A percentile compares a stretch with the other conserved stretches of the same genome.
These are phyloP conservation scores for Pestalotiopsis sp. DNA, from an alignment of 2,329 filamentous ascomycete genomes.

Conservation along the genomic window DNA sequence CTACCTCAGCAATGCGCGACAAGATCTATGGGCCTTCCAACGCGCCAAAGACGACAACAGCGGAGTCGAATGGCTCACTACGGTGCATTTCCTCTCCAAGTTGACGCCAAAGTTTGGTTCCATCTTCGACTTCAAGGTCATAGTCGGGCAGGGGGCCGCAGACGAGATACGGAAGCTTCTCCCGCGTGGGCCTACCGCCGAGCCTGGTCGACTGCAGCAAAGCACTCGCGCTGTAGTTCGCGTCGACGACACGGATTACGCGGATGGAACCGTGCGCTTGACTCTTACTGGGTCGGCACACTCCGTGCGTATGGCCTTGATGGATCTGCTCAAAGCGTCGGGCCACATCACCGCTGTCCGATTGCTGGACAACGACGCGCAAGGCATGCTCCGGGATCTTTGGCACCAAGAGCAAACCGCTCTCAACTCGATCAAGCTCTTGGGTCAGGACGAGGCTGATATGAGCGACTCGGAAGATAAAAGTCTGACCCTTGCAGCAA, in stretches of 20 bases:
- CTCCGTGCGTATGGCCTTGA: slow-evolving; percentile 23
- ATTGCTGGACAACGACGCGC: slow-evolving; percentile 19
- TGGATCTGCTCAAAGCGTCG: slow-evolving; percentile 24
- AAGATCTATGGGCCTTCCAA: slow-evolving; percentile 17
- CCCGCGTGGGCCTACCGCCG: slow-evolving; percentile 22
- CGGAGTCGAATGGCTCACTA: slow-evolving; percentile 18
- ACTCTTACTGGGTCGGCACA: slow-evolving; percentile 25
- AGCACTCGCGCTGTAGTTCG: slow-evolving; percentile 24
- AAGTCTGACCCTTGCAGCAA: slow-evolving; percentile 19
- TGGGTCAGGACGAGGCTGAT: slow-evolving; percentile 14
- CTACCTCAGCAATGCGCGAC: slow-evolving; percentile 18
- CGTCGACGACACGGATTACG: slow-evolving; percentile 18
- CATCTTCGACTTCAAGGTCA: slow-evolving; percentile 25
- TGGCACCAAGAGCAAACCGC: slow-evolving; percentile 14
- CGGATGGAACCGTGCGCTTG: slow-evolving; percentile 21
- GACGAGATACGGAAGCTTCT: slow-evolving; percentile 21
- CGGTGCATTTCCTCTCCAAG: slow-evolving; percentile 24
- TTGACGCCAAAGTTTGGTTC: slow-evolving; percentile 24
- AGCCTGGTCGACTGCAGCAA: slow-evolving; percentile 21
- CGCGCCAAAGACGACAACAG: slow-evolving; percentile 14
- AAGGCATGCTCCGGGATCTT: slow-evolving; percentile 16
- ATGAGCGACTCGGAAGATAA: slow-evolving; percentile 15
- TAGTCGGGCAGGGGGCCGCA: slow-evolving; percentile 24
- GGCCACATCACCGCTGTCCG: slow-evolving; percentile 26
- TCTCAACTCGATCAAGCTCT: slow-evolving; percentile 14